Conservation (phyloP, 495 filamentous ascomycete genomes). For the Parathielavia appendiculata region DNA sequence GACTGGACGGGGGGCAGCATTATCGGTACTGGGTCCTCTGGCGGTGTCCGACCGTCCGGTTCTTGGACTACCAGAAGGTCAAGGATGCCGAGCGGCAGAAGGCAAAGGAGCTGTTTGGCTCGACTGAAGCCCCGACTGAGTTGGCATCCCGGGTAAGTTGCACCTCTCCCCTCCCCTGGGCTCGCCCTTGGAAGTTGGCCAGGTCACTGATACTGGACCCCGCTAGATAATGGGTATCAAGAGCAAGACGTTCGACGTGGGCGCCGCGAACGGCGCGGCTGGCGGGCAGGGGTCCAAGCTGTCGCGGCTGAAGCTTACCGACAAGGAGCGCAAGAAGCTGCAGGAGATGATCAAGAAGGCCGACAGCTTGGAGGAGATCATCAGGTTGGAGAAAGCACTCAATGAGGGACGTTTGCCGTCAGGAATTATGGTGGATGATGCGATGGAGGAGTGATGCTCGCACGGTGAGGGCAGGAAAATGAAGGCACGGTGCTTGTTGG, state of each 20-base stretch:
- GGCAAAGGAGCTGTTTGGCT: slow-evolving; percentile 80
- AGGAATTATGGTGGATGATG: slow-evolving; percentile 52
- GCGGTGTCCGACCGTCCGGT: slow-evolving; percentile 76
- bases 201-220: not conserved
- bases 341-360: slow-evolving; percentile 59
- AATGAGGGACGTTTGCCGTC: slow-evolving; percentile 79
- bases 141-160: slow-evolving; percentile 56
- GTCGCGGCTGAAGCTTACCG: slow-evolving; percentile 54
- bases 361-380: slow-evolving; percentile 79
- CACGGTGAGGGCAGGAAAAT: too few relatives aligned
- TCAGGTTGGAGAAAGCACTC: slow-evolving; percentile 74
- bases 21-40: slow-evolving; percentile 91
- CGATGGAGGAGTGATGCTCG: slow-evolving; percentile 50
- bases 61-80: slow-evolving; percentile 90
- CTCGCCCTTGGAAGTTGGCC: too few relatives aligned
- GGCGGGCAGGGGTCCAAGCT: slow-evolving; percentile 52
- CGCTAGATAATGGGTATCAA: slow-evolving; percentile 84
- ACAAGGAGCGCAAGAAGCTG: slow-evolving; percentile 72
- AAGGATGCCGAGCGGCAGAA: slow-evolving; percentile 73
- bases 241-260: slow-evolving; percentile 71
- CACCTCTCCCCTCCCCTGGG: too few relatives aligned
- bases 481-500: not conserved
- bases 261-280: slow-evolving; percentile 38
- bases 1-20: slow-evolving; percentile 51
- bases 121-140: slow-evolving; percentile 63